These are phyloP conservation scores for Theobroma cacao DNA, from an alignment of 345 rosid genomes.

Conservation along the genomic window DNA sequence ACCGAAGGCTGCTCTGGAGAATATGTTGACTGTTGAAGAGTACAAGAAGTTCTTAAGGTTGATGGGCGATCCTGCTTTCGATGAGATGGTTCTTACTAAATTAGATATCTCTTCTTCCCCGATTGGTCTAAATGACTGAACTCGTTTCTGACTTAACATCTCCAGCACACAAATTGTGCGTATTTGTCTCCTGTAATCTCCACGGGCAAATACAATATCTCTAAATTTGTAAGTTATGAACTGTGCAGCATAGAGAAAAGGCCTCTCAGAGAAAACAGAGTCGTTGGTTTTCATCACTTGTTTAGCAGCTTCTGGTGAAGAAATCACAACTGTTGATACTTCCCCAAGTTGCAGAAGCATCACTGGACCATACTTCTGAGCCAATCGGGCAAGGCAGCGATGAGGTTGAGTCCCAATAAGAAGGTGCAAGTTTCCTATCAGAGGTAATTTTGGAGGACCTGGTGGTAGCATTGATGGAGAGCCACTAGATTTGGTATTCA, in stretches of 20 bases:
- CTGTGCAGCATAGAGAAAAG: background rate
- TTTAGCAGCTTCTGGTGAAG: constrained; percentile 31
- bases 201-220: background rate
- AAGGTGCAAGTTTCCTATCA: constrained; percentile 20
- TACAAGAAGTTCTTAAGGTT: background rate
- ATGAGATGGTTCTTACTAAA: background rate
- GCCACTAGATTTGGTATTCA: background rate
- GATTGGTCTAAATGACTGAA: background rate
- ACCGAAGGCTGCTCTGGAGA: background rate
- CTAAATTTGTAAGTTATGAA: background rate
- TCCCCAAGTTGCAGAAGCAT: constrained; percentile 33
- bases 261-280: constrained; percentile 17
- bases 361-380: constrained; percentile 28
- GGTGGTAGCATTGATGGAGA: constrained; percentile 4
- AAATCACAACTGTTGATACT: constrained; percentile 27
- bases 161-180: background rate
- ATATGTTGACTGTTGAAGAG: background rate
- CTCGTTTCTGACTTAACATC: background rate
- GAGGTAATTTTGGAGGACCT: constrained; percentile 19
- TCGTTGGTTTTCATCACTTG: constrained; percentile 33
- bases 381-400: background rate
- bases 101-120: background rate
- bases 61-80: background rate
- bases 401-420: constrained; percentile 1
- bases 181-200: constrained; percentile 2